Evolutionary conservation across 108 stramenopile genomes (phyloP), one percentile per base, ranked within the genome.

Genomic region (Discostella stelligeroides): DNA sequence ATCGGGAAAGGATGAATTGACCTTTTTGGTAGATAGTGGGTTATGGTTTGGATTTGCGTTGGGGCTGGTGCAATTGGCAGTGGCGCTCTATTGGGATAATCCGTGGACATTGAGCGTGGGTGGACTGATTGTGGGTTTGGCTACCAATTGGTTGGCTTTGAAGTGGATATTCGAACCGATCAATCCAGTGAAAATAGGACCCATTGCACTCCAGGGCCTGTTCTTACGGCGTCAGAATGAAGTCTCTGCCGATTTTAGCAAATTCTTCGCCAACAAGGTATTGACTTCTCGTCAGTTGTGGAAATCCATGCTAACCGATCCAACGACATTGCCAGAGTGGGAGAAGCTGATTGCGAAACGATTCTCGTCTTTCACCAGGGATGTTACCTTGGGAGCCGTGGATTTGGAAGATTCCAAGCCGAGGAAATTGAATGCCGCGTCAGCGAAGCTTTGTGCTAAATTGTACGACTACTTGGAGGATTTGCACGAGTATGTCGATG

Each of bases 151-250:
- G 85, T 47, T 88, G 41, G 86, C 86, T 11, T 67, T 87, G 8
- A 87, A 87, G 67, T 84, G 84, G 70, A 88, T 88, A 20, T 86
- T 88, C 53, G 85, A 87, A 72, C 88, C 88, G 29, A 84, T 85
- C 34, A 83, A 85, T 54, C 88, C 88, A 6, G 30, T 80, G 29
- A 83, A 82, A 51, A 55, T 88, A 5, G 88, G 88, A 2, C 88
- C 88, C 0, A 57, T 87, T 47, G 73, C 74, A 23, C 76, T 88
- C 24, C 88, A 88, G 66, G 88, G 88, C 1, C 67, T 88, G 56
- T 88, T 88, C 47, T 46, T 88, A 11, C 80, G 81, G 42, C 80
- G 88, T 28, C 88, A 88, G 71, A 66, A 70, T 42, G 79, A 73
- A 55, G 83, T 84, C 3, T 66, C 80, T 7, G 63, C 80, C 11